Base-by-base conservation (phyloP, 2,329 filamentous ascomycete genomes). In the Nemania sp. region DNA sequence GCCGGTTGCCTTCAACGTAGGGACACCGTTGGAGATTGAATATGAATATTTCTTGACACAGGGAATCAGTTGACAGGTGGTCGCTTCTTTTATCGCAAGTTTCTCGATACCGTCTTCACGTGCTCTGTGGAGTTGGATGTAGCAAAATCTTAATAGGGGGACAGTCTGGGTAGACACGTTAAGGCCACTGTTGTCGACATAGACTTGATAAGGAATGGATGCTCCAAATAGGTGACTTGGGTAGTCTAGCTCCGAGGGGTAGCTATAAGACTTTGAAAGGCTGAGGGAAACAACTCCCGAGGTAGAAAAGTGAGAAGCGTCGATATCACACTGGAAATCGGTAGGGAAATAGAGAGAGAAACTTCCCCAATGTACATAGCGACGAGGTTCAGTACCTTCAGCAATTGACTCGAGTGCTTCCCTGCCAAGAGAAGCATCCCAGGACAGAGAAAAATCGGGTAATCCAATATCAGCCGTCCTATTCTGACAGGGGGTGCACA, bases 11-110 rank as follows among this genome's bases (percentile, higher is more conserved):
- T 62, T 27, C 3, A 67, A 15, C 7, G 3, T 26, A 6, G 58
- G 53, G 24, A 63, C 22, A 29, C 64, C 53, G 18, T 63, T 57
- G 1, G 32, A 35, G 8, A 67, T 41, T 3, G 58, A 58, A 27
- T 45, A 59, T 47, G 59, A 67, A 41, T 67, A 59, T 47, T 6
- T 67, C 43, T 63, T 58, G n/a, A 63, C 54, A 35, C 64, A 67
- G 20, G 59, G 59, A 11, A 22, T 62, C 24, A 67, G 20, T 15
- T 63, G 26, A 55, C 64, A 67, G 5, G 4, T 2, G 22, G 52
- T 67, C 18, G 35, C 53, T 26, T 59, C 1, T 49, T 47, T 62
- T 27, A 51, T n/a, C 2, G 22, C 53, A 8, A 66, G 8, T 32
- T 15, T 55, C 3, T 29, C 29, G 24, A 3, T 8, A 2, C 7